phyloP scores from a whole-genome alignment of 1,284 basidiomycete species.

The Mycena sp. region DNA sequence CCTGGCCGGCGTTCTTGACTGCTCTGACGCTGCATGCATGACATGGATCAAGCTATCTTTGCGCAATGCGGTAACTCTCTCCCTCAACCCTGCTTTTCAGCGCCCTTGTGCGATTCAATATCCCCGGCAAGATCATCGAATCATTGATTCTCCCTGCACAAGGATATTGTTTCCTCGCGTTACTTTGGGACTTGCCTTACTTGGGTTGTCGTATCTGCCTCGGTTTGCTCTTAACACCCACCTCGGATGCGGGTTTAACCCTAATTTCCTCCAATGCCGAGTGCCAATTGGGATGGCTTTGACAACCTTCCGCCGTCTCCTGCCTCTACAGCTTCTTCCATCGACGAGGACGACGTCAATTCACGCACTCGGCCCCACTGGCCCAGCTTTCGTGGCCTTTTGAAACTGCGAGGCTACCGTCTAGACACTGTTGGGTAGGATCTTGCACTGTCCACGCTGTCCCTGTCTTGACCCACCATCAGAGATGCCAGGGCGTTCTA shows the following conservation, averaged over 20 bases:
- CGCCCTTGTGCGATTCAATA: conserved; percentile 45
- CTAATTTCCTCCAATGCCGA: conserved; percentile 22
- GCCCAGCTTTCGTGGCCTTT: conserved; percentile 61
- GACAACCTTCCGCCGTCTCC: conserved; percentile 46
- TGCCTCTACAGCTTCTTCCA: conserved; percentile 58
- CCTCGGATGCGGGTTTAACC: conserved; percentile 33
- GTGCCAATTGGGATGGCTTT: conserved; percentile 12
- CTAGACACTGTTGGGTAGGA: conserved; percentile 67
- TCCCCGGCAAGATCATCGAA: conserved; percentile 46
- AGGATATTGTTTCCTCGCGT: conserved; percentile 48
- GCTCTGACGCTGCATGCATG: conserved; percentile 4
- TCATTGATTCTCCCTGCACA: conserved; percentile 44
- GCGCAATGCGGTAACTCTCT: conserved; percentile 41
- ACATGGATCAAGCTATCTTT: conserved; percentile 49
- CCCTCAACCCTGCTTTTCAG: conserved; percentile 39
- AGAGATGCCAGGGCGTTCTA: conserved; percentile 69
- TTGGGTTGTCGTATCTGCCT: conserved; percentile 22
- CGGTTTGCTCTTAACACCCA: conserved; percentile 42
- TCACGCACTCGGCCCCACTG: conserved; percentile 68
- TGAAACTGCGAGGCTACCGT: conserved; percentile 64
- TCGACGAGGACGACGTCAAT: conserved; percentile 66
- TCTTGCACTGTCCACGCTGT: too few relatives aligned
- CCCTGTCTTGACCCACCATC: too few relatives aligned
- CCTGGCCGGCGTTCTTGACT: not conserved
- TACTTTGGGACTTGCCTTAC: conserved; percentile 31